A percentile compares a stretch with the other conserved stretches of the same genome.
phyloP scores from a whole-genome alignment of 2,329 filamentous ascomycete genomes.

The Fusarium sp. region DNA sequence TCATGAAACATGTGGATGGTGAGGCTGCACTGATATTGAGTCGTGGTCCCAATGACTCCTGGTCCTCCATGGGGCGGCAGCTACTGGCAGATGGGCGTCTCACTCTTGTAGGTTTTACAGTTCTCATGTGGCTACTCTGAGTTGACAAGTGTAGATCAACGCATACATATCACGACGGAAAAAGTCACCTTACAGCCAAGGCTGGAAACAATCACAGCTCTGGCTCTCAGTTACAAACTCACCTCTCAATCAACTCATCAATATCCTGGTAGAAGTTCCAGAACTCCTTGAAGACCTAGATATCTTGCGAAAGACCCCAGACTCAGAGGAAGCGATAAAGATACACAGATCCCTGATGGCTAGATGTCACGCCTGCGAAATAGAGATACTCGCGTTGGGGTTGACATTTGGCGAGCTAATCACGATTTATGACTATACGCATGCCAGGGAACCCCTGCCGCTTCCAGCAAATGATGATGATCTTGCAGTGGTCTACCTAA shows the following conservation, averaged over 20 bases:
- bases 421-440: conserved; percentile 11
- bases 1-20: conserved; percentile 12
- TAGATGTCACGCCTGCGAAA: not conserved
- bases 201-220: conserved; percentile 5
- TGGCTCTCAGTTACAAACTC: conserved; percentile 17
- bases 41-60: not conserved
- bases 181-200: not conserved
- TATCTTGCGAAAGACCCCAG: not conserved
- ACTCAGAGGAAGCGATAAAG: not conserved
- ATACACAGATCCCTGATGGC: fast-evolving
- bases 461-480: not conserved
- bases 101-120: not conserved
- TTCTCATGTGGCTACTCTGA: fast-evolving
- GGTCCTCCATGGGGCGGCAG: conserved; percentile 14
- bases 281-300: conserved; percentile 8
- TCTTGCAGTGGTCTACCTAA: conserved; percentile 11
- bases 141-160: not conserved
- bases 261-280: conserved; percentile 13
- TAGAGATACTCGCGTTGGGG: not conserved
- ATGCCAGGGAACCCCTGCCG: not conserved
- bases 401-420: not conserved
- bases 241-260: conserved; percentile 3
- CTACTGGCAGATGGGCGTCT: conserved; percentile 18
- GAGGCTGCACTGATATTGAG: conserved; percentile 15
- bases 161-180: not conserved